Conservation (phyloP, 176 grass and related monocot species). For the Carex littledalei region DNA sequence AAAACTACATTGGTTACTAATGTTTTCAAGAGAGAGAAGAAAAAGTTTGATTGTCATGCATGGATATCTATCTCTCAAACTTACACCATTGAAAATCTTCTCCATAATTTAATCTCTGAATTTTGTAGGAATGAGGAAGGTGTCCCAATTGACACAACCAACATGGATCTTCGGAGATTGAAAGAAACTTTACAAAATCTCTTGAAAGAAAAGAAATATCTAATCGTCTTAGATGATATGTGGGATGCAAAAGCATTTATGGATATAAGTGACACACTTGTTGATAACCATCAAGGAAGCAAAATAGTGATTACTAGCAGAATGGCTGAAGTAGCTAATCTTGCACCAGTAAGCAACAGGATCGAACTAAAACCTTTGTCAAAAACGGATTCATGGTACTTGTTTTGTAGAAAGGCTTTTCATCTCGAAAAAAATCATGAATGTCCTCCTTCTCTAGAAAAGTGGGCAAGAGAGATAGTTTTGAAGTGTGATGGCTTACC, state of each 20-base stretch:
- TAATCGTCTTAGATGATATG: conserved; percentile 28
- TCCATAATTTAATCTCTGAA: too few species aligned
- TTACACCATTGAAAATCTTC: too few species aligned
- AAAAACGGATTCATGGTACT: neutral
- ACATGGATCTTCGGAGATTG: too few species aligned
- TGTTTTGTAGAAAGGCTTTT: conserved; percentile 32
- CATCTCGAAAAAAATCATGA: neutral
- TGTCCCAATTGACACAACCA: too few species aligned
- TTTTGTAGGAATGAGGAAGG: too few species aligned
- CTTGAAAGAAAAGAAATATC: neutral
- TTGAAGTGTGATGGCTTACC: neutral
- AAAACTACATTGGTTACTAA: too few species aligned
- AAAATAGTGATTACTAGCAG: conserved; percentile 21
- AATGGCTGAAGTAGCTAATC: neutral
- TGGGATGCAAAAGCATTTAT: neutral
- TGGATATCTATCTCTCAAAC: too few species aligned
- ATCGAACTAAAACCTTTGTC: neutral
- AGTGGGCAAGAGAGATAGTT: conserved; percentile 15
- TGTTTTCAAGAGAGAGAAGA: too few species aligned
- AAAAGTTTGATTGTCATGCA: too few species aligned
- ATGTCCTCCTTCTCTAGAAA: neutral
- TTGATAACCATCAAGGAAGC: neutral
- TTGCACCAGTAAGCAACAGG: neutral
- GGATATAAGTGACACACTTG: neutral
- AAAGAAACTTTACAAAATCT: neutral